These are phyloP conservation scores for Nannochloris sp. DNA, from an alignment of 139 green algal genomes.

Conservation along the genomic window DNA sequence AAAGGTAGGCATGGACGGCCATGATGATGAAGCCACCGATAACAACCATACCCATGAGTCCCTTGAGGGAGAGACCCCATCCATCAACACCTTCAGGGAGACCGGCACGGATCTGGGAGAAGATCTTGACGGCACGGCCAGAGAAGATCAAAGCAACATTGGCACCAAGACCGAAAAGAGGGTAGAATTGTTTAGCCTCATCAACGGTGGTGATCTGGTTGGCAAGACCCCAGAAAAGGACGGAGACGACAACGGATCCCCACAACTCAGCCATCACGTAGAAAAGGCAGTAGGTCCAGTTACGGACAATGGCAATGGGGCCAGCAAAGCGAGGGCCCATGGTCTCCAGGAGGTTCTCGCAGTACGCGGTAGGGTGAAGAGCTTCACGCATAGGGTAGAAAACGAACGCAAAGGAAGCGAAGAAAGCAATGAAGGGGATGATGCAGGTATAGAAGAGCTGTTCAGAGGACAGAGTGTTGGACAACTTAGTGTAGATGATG, in stretches of 20 bases:
- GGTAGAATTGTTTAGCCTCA: constrained; percentile 99
- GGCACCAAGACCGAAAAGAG: constrained; percentile 95
- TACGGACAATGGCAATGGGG: constrained; percentile 96
- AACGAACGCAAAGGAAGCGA: constrained; percentile 90
- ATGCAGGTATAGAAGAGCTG: constrained; percentile 97
- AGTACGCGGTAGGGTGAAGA: constrained; percentile 76
- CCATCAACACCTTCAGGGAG: constrained; percentile 92
- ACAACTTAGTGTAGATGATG: constrained; percentile 86
- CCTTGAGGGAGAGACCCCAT: constrained; percentile 91
- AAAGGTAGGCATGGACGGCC: constrained; percentile 77
- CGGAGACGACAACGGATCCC: constrained; percentile 97
- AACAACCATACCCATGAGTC: constrained; percentile 97
- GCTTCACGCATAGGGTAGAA: constrained; percentile 88
- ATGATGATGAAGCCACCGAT: constrained; percentile 68
- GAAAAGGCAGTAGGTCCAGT: constrained; percentile 99
- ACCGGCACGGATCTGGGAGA: constrained; percentile 83
- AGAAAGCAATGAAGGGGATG: constrained; percentile 98
- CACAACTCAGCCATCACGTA: constrained; percentile 99
- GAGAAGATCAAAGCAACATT: constrained; percentile 99
- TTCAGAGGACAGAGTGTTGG: constrained; percentile 84
- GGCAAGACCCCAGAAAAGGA: constrained; percentile 98
- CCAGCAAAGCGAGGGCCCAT: constrained; percentile 75
- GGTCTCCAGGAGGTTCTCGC: constrained; percentile 58
- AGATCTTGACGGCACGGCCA: constrained; percentile 92
- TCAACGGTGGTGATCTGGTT: constrained; percentile 99